A percentile compares a stretch with the other conserved stretches of the same genome.
phyloP scores from a whole-genome alignment of 352 stramenopile species.

The Pythium rishiriense region DNA sequence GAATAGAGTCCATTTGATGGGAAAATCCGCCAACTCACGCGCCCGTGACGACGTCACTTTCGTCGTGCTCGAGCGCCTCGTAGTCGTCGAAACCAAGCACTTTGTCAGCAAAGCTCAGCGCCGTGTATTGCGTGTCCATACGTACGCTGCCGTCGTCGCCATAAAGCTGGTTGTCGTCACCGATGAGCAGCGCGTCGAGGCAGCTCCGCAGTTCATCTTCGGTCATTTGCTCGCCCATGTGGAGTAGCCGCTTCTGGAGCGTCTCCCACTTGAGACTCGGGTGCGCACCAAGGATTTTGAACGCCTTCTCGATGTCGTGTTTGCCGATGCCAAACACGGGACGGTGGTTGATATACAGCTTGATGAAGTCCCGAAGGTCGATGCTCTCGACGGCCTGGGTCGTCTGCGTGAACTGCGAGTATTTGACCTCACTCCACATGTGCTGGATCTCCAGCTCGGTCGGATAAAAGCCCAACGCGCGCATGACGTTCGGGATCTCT shows the following conservation, averaged over 20 bases:
- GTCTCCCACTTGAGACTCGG: conserved; percentile 57
- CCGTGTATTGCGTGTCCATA: conserved; percentile 57
- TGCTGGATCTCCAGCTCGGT: conserved; percentile 90
- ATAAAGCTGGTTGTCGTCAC: conserved; percentile 24
- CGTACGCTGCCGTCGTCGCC: conserved; percentile 17
- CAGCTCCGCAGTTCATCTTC: conserved; percentile 83
- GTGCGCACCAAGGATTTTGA: conserved; percentile 45
- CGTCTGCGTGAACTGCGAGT: conserved; percentile 76
- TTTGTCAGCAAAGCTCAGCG: conserved; percentile 77
- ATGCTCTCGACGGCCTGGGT: conserved; percentile 71
- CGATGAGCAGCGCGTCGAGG: conserved; percentile 65
- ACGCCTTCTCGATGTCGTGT: conserved; percentile 74
- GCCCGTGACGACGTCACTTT: background rate
- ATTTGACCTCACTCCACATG: conserved; percentile 88
- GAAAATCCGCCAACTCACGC: background rate
- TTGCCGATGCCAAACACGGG: conserved; percentile 87
- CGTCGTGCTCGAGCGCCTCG: conserved; percentile 33
- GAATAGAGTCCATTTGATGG: background rate
- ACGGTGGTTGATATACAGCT: conserved; percentile 93
- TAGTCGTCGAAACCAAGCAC: conserved; percentile 91
- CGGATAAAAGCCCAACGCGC: conserved; percentile 92
- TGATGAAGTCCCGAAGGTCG: conserved; percentile 77
- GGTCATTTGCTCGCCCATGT: conserved; percentile 77
- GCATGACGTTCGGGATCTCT: conserved; percentile 93
- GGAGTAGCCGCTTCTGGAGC: conserved; percentile 62